Evolutionary conservation across 2,329 filamentous ascomycete genomes (phyloP).

Genomic region (Neopestalotiopsis sp.): DNA sequence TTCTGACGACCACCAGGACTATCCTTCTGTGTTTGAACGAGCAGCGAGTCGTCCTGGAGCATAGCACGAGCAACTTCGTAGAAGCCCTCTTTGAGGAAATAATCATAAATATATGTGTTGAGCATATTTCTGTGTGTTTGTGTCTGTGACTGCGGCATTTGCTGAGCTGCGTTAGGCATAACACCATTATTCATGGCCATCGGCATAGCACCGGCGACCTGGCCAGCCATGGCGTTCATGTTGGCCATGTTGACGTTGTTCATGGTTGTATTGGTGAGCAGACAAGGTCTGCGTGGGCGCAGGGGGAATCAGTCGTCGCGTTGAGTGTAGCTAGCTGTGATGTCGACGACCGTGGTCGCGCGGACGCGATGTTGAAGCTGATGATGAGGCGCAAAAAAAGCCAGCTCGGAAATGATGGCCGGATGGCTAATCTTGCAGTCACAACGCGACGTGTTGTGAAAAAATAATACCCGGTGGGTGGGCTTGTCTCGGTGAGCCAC

Average conservation of each 20-base stretch:
- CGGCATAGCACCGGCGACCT: constrained; percentile 65
- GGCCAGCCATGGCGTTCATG: constrained; percentile 72
- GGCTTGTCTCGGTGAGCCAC: constrained; percentile 16
- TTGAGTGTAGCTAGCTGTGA: not conserved
- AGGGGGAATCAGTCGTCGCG: constrained; percentile 13
- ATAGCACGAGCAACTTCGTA: constrained; percentile 82
- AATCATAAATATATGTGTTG: constrained; percentile 91
- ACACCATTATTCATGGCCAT: constrained; percentile 68
- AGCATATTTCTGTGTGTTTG: constrained; percentile 59
- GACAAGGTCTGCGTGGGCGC: constrained; percentile 41
- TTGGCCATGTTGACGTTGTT: constrained; percentile 72
- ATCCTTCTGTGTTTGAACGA: constrained; percentile 63
- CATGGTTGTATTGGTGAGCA: constrained; percentile 49
- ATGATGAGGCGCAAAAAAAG: constrained; percentile 13
- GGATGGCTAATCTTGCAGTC: not conserved
- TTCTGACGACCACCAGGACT: constrained; percentile 71
- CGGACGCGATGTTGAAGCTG: constrained; percentile 6
- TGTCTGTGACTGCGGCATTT: constrained; percentile 22
- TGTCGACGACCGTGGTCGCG: constrained; percentile 7
- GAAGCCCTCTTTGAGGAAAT: constrained; percentile 86
- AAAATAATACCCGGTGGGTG: constrained; percentile 11
- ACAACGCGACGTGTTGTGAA: constrained; percentile 15
- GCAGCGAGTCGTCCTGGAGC: constrained; percentile 66
- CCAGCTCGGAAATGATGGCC: constrained; percentile 12
- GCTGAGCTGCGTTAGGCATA: constrained; percentile 29